A percentile compares a stretch with the other conserved stretches of the same genome.
phyloP scores from a whole-genome alignment of 768 basidiomycete genomes.

The Antrodiella citrinella region DNA sequence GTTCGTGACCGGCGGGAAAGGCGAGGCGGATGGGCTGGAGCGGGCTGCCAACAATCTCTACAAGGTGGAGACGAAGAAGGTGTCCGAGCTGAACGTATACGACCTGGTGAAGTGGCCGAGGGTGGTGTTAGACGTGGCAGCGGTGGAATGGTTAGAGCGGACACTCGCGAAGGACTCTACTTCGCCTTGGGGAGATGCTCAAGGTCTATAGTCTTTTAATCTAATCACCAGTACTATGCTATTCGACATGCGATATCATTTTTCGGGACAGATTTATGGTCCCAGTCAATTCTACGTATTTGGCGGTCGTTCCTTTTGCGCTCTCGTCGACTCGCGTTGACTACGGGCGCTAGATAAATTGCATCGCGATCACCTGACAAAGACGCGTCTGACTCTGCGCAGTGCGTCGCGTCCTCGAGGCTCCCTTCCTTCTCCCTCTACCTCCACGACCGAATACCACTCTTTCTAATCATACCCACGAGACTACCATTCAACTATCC shows the following conservation, averaged over 20 bases:
- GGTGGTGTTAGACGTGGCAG: constrained; percentile 72
- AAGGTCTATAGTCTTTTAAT: constrained; percentile 11
- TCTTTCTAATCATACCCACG: constrained; percentile 1
- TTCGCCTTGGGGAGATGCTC: neutral
- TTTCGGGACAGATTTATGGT: no score
- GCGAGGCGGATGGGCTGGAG: constrained; percentile 45
- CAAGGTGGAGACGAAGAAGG: constrained; percentile 54
- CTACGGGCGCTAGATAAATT: neutral
- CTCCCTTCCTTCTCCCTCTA: neutral
- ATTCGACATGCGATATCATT: neutral
- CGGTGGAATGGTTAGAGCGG: constrained; percentile 72
- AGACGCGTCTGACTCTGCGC: neutral
- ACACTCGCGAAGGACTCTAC: constrained; percentile 38
- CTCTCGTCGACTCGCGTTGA: no score
- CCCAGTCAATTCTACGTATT: no score
- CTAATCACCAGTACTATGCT: constrained; percentile 8
- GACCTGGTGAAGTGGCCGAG: constrained; percentile 80
- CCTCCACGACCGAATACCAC: neutral
- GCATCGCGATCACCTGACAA: neutral
- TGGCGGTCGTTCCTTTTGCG: no score
- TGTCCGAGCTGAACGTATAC: constrained; percentile 67
- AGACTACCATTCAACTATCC: neutral
- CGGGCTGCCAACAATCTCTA: constrained; percentile 66
- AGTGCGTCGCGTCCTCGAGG: constrained; percentile 8
- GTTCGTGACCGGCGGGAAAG: constrained; percentile 61